Evolutionary conservation across 331 rosid genomes (phyloP).

Genomic region (Acacia concinna): DNA sequence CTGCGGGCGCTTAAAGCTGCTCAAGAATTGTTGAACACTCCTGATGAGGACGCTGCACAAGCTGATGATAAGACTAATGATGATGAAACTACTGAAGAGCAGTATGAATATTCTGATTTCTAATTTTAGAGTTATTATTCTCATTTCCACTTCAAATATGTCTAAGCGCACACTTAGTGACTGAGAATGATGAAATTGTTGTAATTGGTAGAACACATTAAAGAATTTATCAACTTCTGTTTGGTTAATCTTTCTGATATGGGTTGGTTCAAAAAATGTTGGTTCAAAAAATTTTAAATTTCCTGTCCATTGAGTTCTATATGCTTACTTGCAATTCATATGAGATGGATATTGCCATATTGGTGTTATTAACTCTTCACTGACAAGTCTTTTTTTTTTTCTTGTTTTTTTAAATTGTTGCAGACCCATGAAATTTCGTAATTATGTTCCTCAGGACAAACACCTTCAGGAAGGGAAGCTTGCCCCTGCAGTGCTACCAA

Average conservation of each 20-base stretch:
- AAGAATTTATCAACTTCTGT: not conserved
- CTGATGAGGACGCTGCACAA: constrained; percentile 50
- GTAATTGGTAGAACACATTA: not conserved
- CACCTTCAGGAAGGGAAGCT: constrained; percentile 84
- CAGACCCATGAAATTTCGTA: constrained; percentile 83
- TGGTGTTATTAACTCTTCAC: not conserved
- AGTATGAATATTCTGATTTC: constrained; percentile 36
- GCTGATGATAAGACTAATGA: constrained; percentile 34
- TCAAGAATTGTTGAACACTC: constrained; percentile 55
- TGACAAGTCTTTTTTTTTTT: not conserved
- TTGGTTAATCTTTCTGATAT: not conserved
- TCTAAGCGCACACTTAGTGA: not conserved
- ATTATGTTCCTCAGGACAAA: constrained; percentile 92
- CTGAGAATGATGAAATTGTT: not conserved
- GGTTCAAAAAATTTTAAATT: not conserved
- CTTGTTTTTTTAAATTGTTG: constrained; percentile 6
- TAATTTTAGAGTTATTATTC: not conserved
- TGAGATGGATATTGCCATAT: not conserved
- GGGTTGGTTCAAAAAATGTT: not conserved
- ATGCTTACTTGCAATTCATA: not conserved
- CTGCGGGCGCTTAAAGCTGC: constrained; percentile 80
- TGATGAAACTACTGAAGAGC: constrained; percentile 35
- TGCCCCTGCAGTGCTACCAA: constrained; percentile 75
- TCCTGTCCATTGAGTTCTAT: not conserved
- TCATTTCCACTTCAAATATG: not conserved